Evolutionary conservation across 2,329 filamentous ascomycete species (phyloP), one percentile per base, ranked within the genome.

Genomic region (Pseudogymnoascus verrucosus): DNA sequence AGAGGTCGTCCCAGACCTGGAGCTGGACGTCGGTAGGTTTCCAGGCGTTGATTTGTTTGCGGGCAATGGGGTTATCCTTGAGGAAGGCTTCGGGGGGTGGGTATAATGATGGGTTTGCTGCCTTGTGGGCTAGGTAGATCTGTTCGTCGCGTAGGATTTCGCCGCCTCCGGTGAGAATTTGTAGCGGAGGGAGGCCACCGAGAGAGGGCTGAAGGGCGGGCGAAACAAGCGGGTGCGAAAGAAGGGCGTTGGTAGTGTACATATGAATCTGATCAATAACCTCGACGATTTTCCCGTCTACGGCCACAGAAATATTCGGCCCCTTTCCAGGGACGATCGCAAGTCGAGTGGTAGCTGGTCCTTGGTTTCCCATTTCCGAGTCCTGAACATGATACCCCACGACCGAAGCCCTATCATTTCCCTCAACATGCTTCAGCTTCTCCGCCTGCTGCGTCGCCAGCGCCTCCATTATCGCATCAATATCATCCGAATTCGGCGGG

Each of bases 1-100:
- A 98, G 2, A 98, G 79, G 70, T 96, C 90, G 64, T 98, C 93
- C 93, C 93, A 98, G 1, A 98, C 88, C 73, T 98, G 95, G 1
- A 99, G 81, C 73, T 97, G 92, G 0, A 98, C 93, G 69, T 96
- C 85, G 0, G 95, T 99, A 0, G 92, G 90, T 64, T 86, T 85
- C 74, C 91, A 96, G 66, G 82, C 86, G 37, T 81, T 78, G 14
- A 95, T 71, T 11, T 80, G 75, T 3, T 69, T 66, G 60, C 74
- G 76, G 1, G 82, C 80, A 19, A 81, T 81, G 28, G 88, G 87
- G 65, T 82, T 79, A 39, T 88, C 83, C 36, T 87, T 80, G 65
- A 95, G 78, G 47, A 85, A 80, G 0, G 79, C 79, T 39, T 89
- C 82, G 0, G 83, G 80, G 0, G 90, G 90, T 0, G 89, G 83